Evolutionary conservation across 2,329 filamentous ascomycete genomes (phyloP).

Genomic region (Colletotrichum euphorbiae): DNA sequence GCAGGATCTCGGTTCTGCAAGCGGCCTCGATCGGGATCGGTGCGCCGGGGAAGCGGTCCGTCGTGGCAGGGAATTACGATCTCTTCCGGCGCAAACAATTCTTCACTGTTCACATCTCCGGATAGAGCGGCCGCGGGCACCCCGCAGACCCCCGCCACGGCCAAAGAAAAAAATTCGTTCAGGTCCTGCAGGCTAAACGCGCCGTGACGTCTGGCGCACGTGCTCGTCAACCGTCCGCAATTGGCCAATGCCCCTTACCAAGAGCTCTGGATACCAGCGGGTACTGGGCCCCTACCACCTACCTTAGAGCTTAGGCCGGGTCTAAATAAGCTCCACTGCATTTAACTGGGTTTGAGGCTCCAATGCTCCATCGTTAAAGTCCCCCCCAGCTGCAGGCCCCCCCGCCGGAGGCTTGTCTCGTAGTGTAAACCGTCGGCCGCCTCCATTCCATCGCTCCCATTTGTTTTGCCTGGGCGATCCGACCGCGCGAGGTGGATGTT

Average conservation of each 20-base stretch:
- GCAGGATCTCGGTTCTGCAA: conserved; percentile 9
- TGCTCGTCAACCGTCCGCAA: conserved; percentile 25
- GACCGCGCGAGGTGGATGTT: conserved; percentile 33
- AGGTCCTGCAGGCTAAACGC: conserved; percentile 2
- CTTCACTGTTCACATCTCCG: conserved; percentile 16
- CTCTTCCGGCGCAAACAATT: conserved; percentile 24
- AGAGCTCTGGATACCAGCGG: conserved; percentile 26
- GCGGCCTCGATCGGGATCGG: conserved; percentile 27
- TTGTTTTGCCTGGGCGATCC: conserved; percentile 34
- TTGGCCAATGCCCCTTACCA: conserved; percentile 37
- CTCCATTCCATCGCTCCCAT: conserved; percentile 32
- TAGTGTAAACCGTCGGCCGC: conserved; percentile 36
- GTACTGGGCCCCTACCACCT: conserved; percentile 19
- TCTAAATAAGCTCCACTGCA: conserved; percentile 20
- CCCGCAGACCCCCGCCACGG: conserved; percentile 36
- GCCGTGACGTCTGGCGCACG: conserved; percentile 37
- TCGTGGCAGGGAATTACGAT: conserved; percentile 19
- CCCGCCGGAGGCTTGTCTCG: conserved; percentile 37
- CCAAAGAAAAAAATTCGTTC: conserved; percentile 15
- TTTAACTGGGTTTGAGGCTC: conserved; percentile 17
- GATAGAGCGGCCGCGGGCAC: background rate
- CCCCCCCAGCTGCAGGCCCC: conserved; percentile 10
- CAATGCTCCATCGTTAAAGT: conserved; percentile 13
- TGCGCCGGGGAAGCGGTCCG: conserved; percentile 21
- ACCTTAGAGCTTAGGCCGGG: conserved; percentile 23